Percentiles rank a stretch among this genome's conserved stretches.
These are phyloP conservation scores for Quercus parvula DNA, from an alignment of 306 rosid species.

Conservation along the genomic window DNA sequence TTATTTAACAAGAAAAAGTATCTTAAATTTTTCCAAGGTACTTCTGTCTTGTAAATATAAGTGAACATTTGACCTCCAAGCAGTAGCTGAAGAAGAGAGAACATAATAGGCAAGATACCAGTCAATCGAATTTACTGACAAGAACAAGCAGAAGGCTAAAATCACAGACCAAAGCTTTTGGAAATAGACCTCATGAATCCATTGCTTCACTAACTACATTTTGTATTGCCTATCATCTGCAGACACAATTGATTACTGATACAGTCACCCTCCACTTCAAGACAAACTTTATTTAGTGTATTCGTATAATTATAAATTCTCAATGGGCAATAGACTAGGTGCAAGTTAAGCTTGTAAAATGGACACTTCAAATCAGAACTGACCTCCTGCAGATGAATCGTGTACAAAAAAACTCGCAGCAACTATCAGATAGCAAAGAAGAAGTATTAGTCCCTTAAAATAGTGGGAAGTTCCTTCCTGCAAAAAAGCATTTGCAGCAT, in stretches of 20 bases:
- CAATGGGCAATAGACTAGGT: neutral
- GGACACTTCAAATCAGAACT: neutral
- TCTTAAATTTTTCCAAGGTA: neutral
- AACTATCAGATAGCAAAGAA: conserved; percentile 77
- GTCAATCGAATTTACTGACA: conserved; percentile 4
- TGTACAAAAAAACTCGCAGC: conserved; percentile 86
- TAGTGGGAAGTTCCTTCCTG: conserved; percentile 86
- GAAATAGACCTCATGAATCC: conserved; percentile 14
- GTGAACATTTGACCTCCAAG: neutral
- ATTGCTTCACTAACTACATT: neutral
- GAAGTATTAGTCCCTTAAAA: conserved; percentile 77
- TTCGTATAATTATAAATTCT: neutral
- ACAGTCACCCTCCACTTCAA: neutral
- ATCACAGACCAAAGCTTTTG: neutral
- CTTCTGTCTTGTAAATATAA: neutral
- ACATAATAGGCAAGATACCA: conserved; percentile 1
- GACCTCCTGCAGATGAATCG: conserved; percentile 36
- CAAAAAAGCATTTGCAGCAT: conserved; percentile 18
- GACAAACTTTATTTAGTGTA: neutral
- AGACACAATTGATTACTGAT: neutral
- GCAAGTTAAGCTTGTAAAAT: neutral
- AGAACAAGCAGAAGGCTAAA: conserved; percentile 10
- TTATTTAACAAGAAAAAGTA: neutral
- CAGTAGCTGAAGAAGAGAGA: conserved; percentile 5
- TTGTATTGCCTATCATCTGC: conserved; percentile 13